phyloP scores from a whole-genome alignment of 352 stramenopile species.

The Pythium plurisporium region DNA sequence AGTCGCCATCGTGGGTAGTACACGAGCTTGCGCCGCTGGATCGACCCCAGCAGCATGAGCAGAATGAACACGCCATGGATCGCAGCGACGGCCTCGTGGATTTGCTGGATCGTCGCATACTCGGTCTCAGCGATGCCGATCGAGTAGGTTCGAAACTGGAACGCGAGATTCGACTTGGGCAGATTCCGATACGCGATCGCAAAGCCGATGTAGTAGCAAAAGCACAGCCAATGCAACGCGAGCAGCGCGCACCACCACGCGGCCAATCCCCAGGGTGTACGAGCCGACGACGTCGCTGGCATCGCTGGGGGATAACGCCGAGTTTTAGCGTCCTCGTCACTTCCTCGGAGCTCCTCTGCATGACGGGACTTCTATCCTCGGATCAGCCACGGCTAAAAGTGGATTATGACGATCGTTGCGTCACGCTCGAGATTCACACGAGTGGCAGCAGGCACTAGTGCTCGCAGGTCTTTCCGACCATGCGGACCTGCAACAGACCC shows the following conservation, averaged over 20 bases:
- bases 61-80: not conserved
- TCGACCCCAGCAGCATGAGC: not conserved
- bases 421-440: too few species aligned
- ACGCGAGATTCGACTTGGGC: not conserved
- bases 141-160: constrained; percentile 1
- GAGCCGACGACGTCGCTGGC: not conserved
- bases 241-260: not conserved
- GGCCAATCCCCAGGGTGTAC: not conserved
- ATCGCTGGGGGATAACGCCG: too few species aligned
- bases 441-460: too few species aligned
- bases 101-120: not conserved
- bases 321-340: too few species aligned
- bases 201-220: not conserved
- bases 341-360: too few species aligned
- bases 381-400: too few species aligned
- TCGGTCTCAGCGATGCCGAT: not conserved
- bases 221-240: not conserved
- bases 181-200: not conserved
- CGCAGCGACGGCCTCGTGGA: not conserved
- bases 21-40: too few species aligned
- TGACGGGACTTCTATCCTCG: too few species aligned
- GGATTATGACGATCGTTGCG: too few species aligned
- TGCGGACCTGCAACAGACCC: too few species aligned
- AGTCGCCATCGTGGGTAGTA: too few species aligned
- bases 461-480: too few species aligned